These are phyloP conservation scores for Fusarium fujikuroi DNA, from an alignment of 2,329 filamentous ascomycete species.

Conservation along the genomic window DNA sequence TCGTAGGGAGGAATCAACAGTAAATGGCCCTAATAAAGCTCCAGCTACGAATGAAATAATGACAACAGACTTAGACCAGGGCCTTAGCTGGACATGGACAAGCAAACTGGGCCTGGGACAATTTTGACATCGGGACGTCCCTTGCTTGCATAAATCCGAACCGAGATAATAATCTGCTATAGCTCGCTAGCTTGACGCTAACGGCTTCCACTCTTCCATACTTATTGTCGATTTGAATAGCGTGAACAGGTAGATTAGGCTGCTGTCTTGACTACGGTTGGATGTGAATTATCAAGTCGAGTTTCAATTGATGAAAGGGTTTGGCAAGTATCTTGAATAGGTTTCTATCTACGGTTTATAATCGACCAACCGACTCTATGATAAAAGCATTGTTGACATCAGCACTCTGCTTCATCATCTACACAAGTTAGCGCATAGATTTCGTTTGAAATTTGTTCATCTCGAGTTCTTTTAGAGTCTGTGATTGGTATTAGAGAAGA, in stretches of 20 bases:
- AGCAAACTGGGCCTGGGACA: slow-evolving; percentile 6
- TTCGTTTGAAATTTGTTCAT: not conserved
- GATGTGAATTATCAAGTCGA: not conserved
- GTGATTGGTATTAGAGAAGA: not conserved
- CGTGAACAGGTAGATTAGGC: not conserved
- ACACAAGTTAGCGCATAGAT: not conserved
- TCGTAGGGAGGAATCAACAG: not conserved
- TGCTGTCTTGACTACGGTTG: not conserved
- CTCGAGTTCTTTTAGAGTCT: not conserved
- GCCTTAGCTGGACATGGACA: not conserved
- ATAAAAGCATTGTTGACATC: not conserved
- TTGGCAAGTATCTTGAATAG: not conserved
- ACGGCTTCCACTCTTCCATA: not conserved
- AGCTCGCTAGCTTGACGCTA: slow-evolving; percentile 14
- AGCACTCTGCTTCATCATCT: not conserved
- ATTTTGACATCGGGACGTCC: slow-evolving; percentile 20
- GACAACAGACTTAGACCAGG: slow-evolving; percentile 5
- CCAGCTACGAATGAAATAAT: not conserved
- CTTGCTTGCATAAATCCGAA: slow-evolving; percentile 26
- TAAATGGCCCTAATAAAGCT: not conserved
- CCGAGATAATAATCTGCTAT: slow-evolving; percentile 2
- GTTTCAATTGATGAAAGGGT: not conserved
- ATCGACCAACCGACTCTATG: not conserved
- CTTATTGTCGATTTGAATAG: not conserved
- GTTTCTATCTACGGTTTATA: not conserved